Evolutionary conservation across 495 filamentous ascomycete species (phyloP), one percentile per base, ranked within the genome.

Genomic region (Penicillium crystallinum): DNA sequence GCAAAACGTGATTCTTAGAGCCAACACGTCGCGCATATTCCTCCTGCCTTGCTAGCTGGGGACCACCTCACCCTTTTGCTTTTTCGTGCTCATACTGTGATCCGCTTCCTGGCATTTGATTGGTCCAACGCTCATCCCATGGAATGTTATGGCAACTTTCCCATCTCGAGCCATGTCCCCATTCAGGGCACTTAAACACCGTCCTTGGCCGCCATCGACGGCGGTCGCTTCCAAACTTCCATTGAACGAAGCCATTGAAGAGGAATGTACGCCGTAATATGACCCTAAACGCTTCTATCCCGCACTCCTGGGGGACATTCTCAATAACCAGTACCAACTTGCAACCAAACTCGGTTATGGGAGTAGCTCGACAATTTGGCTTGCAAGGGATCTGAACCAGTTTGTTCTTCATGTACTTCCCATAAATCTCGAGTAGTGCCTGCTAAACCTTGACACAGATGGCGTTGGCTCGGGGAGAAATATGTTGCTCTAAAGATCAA

Each of bases 301-400:
- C 1, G 62, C 55, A 14, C 55, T 56, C 17, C 18, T 69, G n/a
- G 69, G 70, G 2, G 62, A 71, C 6, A 42, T 74, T 14, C 51
- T 73, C 7, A 55, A 67, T 37, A 47, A 55, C 39, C 46, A 64
- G 42, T 75, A 74, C 51, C 65, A 71, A 58, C 50, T 73, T 22
- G 46, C 64, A 15, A 58, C 64, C 6, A 75, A 74, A 52, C 54
- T 76, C 51, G 73, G 70, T 33, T 71, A 66, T 43, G 67, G 70
- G 8, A 60, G 38, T 12, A 54, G 56, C 52, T 71, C 65, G 21
- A 71, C 66, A 29, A 56, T 70, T 19, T 73, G 69, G 70, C 61
- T 74, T 33, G 66, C 64, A n/a, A 63, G 58, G n/a, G 68, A 76
- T 64, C 62, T 74, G 2, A 41, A 65, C 49, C 51, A 59, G 62